A percentile compares a stretch with the other conserved stretches of the same genome.
Evolutionary conservation across 2,329 filamentous ascomycete genomes (phyloP).

Genomic region (Lojkania enalia): DNA sequence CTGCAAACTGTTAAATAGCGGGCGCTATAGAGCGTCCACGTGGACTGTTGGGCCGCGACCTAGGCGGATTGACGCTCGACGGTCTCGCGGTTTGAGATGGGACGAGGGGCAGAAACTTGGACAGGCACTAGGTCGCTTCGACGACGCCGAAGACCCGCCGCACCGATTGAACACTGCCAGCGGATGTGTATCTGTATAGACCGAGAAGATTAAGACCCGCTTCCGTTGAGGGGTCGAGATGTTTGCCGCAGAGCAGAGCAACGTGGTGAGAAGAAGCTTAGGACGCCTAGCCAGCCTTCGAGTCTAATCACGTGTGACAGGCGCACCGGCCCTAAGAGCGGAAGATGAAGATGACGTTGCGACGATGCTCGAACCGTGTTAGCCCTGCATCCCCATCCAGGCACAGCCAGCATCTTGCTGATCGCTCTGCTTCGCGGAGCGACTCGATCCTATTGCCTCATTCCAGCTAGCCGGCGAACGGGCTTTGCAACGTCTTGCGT

Average conservation of each 20-base stretch:
- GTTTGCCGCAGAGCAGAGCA: neutral
- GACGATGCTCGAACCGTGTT: conserved; percentile 11
- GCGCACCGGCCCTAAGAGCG: neutral
- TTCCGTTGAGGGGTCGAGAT: no score
- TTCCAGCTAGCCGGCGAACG: no score
- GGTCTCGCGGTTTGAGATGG: neutral
- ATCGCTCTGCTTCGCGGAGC: conserved; percentile 9
- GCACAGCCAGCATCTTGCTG: conserved; percentile 13
- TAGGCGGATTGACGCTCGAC: no score
- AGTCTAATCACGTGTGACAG: conserved; percentile 3
- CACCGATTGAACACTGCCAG: no score
- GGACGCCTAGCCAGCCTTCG: neutral
- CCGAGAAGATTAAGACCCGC: no score
- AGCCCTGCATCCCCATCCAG: conserved; percentile 13
- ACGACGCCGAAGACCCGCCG: neutral
- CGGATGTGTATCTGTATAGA: no score
- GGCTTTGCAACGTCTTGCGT: no score
- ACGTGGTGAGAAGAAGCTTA: neutral
- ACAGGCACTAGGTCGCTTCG: neutral
- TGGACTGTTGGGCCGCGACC: neutral
- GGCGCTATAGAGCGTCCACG: neutral
- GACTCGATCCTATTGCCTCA: no score
- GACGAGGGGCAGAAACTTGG: conserved; percentile 9
- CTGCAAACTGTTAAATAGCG: no score
- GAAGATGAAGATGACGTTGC: conserved; percentile 16